Base-by-base conservation (phyloP, 1,284 basidiomycete species). In the Gomphus bonarii region DNA sequence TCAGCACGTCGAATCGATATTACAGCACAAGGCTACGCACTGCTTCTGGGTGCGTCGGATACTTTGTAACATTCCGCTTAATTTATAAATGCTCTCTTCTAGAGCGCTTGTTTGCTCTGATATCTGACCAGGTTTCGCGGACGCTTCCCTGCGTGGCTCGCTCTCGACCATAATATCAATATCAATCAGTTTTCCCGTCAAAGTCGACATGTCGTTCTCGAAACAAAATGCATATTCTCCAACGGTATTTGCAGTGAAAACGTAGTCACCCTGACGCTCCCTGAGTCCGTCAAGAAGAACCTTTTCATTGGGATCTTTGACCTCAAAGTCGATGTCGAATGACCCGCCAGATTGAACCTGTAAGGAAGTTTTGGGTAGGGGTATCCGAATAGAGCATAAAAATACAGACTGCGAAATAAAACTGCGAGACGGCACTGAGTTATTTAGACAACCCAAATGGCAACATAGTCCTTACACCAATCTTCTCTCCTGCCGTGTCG, bases 151-250 rank as follows among this genome's bases (percentile, higher is more conserved):
- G 53, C 94, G 75, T 1, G 94, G 94, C 69, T 97, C 94, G 61
- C 87, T 92, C 75, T 97, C 93, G 60, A 97, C 91, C 91, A 95
- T 93, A 70, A 95, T 95, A 70, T 97, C 94, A 69, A 97, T 95
- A 72, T 97, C 95, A 63, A 98, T 78, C 57, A 97, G 79, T 72
- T 97, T 97, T 73, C 93, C 76, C 20, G 87, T 87, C 63, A 94
- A 78, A 3, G 88, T 91, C 9, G 86, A 91, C 82, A 92, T 91
- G 74, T 95, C 91, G 72, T 99, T 99, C 68, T 94, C 89, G 69
- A 99, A 97, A 75, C 97, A 99, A 75, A 99, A 99, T 2, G 92
- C 76, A 72, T 98, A 98, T 78, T 99, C 97, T 65, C 95, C 95
- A 58, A 88, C 80, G 38, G 81, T 80, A 72, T 97, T 95, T 12